Evolutionary conservation across 257 asterid species (phyloP), one percentile per base, ranked within the genome.

Genomic region (Eucommia ulmoides): DNA sequence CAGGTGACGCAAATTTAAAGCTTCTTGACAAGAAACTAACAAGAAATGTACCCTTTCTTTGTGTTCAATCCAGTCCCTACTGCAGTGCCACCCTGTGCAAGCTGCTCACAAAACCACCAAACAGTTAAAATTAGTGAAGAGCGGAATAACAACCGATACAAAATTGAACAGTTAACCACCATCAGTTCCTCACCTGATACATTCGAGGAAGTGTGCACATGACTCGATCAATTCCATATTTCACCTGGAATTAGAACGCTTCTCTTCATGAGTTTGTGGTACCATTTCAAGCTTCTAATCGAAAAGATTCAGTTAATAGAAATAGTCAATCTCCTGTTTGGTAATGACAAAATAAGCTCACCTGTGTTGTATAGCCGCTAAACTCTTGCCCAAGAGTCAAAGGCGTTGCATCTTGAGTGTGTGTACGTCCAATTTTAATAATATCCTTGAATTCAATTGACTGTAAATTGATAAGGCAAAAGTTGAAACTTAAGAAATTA

Each of bases 351-450:
- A 58, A 52, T 29, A 25, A 60, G 45, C 94, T 67, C 72, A 91
- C 99, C 65, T 91, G 99, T n/a, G 89, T 91, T 18, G 95, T 77
- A 64, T 91, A 86, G 62, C 99, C 93, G 56, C 99, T 91, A 69
- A 91, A 86, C 63, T 86, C 99, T 67, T 91, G 99, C 44, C 96
- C 99, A 75, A 91, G 96, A 38, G 99, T 86, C 82, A 86, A 77
- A 22, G 96, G 99, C 3, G 96, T 91, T 22, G 99, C 99, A 55
- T 91, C 99, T 75, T 91, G 99, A 54, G 99, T 91, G 74, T 91
- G 99, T 0, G 99, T 91, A n/a, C 95, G 94, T 49, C 99, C 99
- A 61, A 91, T 91, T 75, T 91, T 91, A 19, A 91, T 83, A 45
- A 91, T 91, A 73, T 86, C 96, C 18, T 75, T 77, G 75, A 91